phyloP scores from a whole-genome alignment of 164 flowering plant species.

The Magnolia changhungtana region DNA sequence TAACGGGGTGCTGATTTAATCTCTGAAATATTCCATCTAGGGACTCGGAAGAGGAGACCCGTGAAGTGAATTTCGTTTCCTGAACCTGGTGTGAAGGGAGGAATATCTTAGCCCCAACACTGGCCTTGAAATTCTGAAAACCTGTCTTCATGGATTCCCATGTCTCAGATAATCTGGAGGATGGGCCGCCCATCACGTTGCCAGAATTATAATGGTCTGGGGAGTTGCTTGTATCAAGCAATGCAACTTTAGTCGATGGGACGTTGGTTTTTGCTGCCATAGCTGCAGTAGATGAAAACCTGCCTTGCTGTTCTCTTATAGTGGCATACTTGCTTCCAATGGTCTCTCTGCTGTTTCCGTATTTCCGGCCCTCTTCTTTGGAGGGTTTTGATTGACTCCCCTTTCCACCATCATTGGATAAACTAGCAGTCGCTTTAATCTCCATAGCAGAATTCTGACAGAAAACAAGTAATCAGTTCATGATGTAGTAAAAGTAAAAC shows the following conservation, averaged over 20 bases:
- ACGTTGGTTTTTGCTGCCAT: constrained; percentile 37
- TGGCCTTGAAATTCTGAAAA: constrained; percentile 76
- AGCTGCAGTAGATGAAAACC: constrained; percentile 33
- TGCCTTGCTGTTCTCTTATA: constrained; percentile 58
- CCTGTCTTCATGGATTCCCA: constrained; percentile 86
- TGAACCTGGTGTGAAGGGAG: constrained; percentile 58
- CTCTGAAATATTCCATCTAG: constrained; percentile 92
- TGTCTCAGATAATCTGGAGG: constrained; percentile 55
- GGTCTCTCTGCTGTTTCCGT: constrained; percentile 61
- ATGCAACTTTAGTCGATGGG: constrained; percentile 52
- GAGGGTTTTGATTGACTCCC: constrained; percentile 40
- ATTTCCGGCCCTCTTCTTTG: constrained; percentile 41
- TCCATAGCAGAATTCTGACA: constrained; percentile 33
- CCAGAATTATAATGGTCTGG: constrained; percentile 14
- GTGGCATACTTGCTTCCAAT: constrained; percentile 74
- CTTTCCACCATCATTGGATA: constrained; percentile 12
- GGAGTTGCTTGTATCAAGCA: constrained; percentile 47
- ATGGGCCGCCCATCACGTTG: constrained; percentile 22
- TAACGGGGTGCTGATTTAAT: constrained; percentile 56
- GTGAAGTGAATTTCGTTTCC: constrained; percentile 37
- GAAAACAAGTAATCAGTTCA: background rate
- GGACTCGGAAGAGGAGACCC: constrained; percentile 61
- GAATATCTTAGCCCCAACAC: constrained; percentile 68
- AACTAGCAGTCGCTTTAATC: constrained; percentile 41
- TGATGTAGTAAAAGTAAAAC: background rate